Base-by-base conservation (phyloP, 2,329 filamentous ascomycete genomes). In the Phoma sp. region DNA sequence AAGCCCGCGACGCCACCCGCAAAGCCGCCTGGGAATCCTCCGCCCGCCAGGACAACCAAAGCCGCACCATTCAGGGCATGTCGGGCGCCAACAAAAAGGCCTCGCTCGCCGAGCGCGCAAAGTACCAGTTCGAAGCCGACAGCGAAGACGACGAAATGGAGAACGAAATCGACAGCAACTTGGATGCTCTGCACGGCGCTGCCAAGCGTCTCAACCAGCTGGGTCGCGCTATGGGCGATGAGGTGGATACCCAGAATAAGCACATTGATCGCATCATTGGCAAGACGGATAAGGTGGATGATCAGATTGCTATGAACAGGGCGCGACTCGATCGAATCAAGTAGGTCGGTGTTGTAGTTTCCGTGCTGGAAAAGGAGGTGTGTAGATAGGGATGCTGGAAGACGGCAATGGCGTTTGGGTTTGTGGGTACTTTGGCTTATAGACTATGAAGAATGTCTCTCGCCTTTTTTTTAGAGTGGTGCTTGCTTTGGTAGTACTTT, bases 241-340 rank as follows among this genome's bases (percentile, higher is more conserved):
- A 95, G 72, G 83, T 95, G 20, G 87, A 91, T 57, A 78, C 83
- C 53, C 90, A 96, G 78, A 96, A 96, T 76, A 83, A 83, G 66
- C 83, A 87, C 67, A 88, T 96, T 68, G 87, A 90, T 58, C 83
- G 87, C 54, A 91, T 97, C 69, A 90, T 84, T 61, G 80, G 80
- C 62, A 96, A 96, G 91, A 93, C 88, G 77, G 92, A 96, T 73
- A 84, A 82, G 65, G 90, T 96, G 84, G 71, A 74, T 42, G 90
- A 93, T 62, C 85, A 89, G 69, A 90, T 93, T 66, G 86, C 86
- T 53, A 86, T 91, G 83, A 93, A 93, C 79, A 83, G 89, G 61
- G 86, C 88, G 66, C 84, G 86, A 64, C 73, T 92, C 73, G 86
- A 89, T 66, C 83, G 87, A 42, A 87, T 88, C 62, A 76, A 77